Conservation (phyloP, 1,284 basidiomycete genomes). For the Apiotrichum porosum region DNA sequence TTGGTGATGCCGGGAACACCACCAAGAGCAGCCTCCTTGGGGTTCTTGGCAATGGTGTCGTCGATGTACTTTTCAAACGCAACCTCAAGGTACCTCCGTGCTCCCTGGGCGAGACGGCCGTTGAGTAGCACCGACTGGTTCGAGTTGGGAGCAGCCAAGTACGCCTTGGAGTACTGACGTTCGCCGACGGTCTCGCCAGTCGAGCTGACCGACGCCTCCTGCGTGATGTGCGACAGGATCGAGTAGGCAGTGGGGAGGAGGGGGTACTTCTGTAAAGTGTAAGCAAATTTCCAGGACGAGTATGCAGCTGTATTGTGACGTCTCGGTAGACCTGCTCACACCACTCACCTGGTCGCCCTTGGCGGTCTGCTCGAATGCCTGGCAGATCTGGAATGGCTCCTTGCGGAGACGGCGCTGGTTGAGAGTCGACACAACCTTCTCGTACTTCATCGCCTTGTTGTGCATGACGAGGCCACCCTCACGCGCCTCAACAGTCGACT, state of each 20-base stretch:
- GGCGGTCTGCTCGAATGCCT: slow-evolving; percentile 33
- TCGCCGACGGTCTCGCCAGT: slow-evolving; percentile 33
- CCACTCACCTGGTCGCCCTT: slow-evolving; percentile 41
- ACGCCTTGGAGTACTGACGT: slow-evolving; percentile 52
- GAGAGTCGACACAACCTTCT: slow-evolving; percentile 67
- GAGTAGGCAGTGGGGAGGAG: slow-evolving; percentile 44
- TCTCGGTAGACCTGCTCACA: too few relatives aligned
- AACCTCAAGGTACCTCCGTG: slow-evolving; percentile 55
- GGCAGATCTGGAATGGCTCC: slow-evolving; percentile 34
- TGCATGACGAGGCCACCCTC: slow-evolving; percentile 58
- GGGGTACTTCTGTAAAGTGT: slow-evolving; percentile 47
- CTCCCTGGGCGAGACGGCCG: slow-evolving; percentile 38
- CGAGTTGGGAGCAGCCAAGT: slow-evolving; percentile 35
- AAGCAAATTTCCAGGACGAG: too few relatives aligned
- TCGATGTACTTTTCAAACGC: slow-evolving; percentile 81
- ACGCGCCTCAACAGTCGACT: slow-evolving; percentile 27
- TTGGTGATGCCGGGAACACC: slow-evolving; percentile 87
- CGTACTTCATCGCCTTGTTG: slow-evolving; percentile 92
- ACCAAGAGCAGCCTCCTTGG: slow-evolving; percentile 80
- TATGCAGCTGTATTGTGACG: too few relatives aligned
- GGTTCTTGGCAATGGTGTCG: slow-evolving; percentile 73
- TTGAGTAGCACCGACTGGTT: slow-evolving; percentile 26
- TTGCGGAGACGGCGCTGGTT: slow-evolving; percentile 37
- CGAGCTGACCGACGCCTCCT: slow-evolving; percentile 49
- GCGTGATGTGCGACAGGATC: slow-evolving; percentile 49